A percentile compares a stretch with the other conserved stretches of the same genome.
These are phyloP conservation scores for Adiantum capillusveneris DNA, from an alignment of 75 land plant species.

Conservation along the genomic window DNA sequence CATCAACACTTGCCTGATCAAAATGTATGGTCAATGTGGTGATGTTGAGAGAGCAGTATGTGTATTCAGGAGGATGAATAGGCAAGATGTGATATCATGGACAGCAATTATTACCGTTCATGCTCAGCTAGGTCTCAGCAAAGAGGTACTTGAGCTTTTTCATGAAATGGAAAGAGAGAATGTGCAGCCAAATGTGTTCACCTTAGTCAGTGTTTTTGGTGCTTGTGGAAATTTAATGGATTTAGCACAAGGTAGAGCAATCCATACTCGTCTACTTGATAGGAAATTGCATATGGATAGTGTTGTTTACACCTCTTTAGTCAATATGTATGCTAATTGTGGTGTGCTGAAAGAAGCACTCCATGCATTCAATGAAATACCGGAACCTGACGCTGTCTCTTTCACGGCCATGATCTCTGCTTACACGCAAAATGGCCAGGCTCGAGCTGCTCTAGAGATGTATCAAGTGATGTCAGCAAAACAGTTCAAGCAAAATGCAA, in stretches of 20 bases:
- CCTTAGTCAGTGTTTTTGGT: conserved; percentile 12
- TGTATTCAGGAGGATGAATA: conserved; percentile 9
- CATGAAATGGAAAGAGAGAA: conserved; percentile 10
- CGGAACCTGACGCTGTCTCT: conserved; percentile 4
- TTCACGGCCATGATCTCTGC: conserved; percentile 16
- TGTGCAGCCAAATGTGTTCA: conserved; percentile 14
- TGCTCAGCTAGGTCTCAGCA: conserved; percentile 3
- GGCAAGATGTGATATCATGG: conserved; percentile 13
- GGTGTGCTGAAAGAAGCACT: conserved; percentile 9
- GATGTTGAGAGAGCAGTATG: not conserved
- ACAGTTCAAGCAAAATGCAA: conserved; percentile 5
- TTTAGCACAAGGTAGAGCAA: conserved; percentile 10
- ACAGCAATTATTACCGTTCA: conserved; percentile 19
- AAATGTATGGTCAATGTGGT: conserved; percentile 18
- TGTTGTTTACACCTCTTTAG: conserved; percentile 3
- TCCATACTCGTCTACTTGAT: conserved; percentile 7
- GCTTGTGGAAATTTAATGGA: not conserved
- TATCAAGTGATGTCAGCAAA: conserved; percentile 9
- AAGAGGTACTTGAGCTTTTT: conserved; percentile 14
- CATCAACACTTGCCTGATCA: conserved; percentile 14
- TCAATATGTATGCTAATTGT: conserved; percentile 18
- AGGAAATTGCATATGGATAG: not conserved
- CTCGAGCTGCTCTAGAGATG: conserved; percentile 7
- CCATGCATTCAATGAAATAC: conserved; percentile 6
- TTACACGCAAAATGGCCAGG: conserved; percentile 1